Evolutionary conservation across 2,329 filamentous ascomycete genomes (phyloP).

Genomic region (Fusarium papillatum): DNA sequence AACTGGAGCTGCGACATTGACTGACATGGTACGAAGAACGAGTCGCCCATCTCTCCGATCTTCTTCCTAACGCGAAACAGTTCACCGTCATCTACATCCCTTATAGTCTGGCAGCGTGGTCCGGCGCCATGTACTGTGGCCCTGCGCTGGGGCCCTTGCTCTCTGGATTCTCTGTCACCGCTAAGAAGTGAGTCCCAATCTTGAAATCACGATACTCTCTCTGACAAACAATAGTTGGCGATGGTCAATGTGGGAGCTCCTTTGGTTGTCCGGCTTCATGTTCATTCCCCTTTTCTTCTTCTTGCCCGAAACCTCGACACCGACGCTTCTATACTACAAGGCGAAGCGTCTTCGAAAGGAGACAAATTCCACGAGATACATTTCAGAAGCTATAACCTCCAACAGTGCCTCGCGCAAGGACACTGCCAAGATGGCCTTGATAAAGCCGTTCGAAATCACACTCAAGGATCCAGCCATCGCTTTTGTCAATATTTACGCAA

Average conservation of each 20-base stretch:
- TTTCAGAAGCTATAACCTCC: not conserved
- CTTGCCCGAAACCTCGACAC: not conserved
- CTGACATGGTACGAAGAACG: not conserved
- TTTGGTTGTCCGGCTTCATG: not conserved
- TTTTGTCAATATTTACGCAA: not conserved
- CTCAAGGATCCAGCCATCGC: not conserved
- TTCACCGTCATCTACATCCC: not conserved
- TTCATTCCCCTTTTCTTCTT: not conserved
- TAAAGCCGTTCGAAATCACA: not conserved
- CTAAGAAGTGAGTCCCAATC: not conserved
- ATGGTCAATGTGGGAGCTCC: not conserved
- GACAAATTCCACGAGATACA: not conserved
- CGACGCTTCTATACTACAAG: not conserved
- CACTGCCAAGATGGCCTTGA: not conserved
- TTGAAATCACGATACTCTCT: not conserved
- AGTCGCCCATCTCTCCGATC: too few species aligned
- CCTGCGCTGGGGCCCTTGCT: not conserved
- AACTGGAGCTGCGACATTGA: not conserved
- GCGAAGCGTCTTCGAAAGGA: not conserved
- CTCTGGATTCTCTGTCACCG: not conserved
- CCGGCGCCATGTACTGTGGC: not conserved
- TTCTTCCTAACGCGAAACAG: not conserved
- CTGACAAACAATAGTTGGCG: not conserved
- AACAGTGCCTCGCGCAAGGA: not conserved
- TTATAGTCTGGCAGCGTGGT: not conserved